A percentile compares a stretch with the other conserved stretches of the same genome.
Evolutionary conservation across 2,329 filamentous ascomycete genomes (phyloP).

Genomic region (Epichloe aotearoae): DNA sequence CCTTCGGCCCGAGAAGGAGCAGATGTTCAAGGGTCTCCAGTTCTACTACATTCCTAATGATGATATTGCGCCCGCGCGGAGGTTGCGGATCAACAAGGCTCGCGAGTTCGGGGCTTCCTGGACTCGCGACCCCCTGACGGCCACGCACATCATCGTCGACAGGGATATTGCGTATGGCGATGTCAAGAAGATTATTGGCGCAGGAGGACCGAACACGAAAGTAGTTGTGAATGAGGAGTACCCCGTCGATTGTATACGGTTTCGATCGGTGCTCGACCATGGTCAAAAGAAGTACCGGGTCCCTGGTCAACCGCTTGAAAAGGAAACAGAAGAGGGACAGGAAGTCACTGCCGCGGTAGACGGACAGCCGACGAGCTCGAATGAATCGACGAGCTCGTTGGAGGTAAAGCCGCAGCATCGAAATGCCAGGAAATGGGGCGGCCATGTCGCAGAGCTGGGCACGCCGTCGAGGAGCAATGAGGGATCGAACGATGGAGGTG

Average conservation of each 20-base stretch:
- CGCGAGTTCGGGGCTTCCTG: constrained; percentile 64
- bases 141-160: constrained; percentile 76
- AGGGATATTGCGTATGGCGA: constrained; percentile 50
- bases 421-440: constrained; percentile 23
- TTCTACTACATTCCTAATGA: constrained; percentile 77
- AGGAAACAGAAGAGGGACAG: neutral
- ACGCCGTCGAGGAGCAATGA: constrained; percentile 23
- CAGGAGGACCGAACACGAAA: constrained; percentile 11
- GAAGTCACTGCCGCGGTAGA: too few relatives aligned
- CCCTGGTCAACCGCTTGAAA: constrained; percentile 28
- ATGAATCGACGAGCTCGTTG: constrained; percentile 24
- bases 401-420: constrained; percentile 33
- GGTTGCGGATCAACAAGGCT: constrained; percentile 60
- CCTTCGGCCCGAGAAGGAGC: constrained; percentile 35
- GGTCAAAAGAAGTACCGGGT: constrained; percentile 46
- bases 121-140: constrained; percentile 41
- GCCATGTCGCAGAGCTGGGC: constrained; percentile 21
- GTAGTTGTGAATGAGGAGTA: constrained; percentile 56
- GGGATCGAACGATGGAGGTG: constrained; percentile 16
- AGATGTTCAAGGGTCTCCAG: constrained; percentile 45
- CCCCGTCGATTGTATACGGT: constrained; percentile 53
- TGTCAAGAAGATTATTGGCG: constrained; percentile 36
- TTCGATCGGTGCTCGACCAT: constrained; percentile 43
- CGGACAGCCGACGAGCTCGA: constrained; percentile 5
- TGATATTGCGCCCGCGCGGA: constrained; percentile 53